Conservation (phyloP, 768 basidiomycete species). For the Mycena floridula region DNA sequence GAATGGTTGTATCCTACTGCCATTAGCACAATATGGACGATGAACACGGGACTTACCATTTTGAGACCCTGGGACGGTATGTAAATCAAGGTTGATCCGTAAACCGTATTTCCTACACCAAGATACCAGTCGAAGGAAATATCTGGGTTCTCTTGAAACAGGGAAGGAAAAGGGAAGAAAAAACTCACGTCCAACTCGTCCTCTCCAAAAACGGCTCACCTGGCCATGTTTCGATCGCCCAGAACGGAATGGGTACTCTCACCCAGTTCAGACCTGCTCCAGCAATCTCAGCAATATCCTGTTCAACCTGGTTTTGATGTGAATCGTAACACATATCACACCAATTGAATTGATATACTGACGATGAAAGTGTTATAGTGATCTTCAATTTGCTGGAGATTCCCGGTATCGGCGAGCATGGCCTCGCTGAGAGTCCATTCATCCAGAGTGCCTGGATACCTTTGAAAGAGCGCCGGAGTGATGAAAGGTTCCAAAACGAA, state of each 20-base stretch:
- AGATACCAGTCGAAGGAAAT: constrained; percentile 63
- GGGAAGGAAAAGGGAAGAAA: too few species aligned
- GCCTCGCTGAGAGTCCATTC: constrained; percentile 64
- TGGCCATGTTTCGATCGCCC: constrained; percentile 74
- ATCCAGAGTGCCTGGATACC: constrained; percentile 50
- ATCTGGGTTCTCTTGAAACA: too few species aligned
- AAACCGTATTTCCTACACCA: constrained; percentile 91
- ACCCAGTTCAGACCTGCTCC: constrained; percentile 82
- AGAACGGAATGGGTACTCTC: constrained; percentile 74
- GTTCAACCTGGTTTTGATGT: constrained; percentile 52
- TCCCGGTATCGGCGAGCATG: constrained; percentile 58
- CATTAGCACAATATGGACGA: background rate
- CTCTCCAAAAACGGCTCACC: constrained; percentile 72
- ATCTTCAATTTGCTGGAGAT: constrained; percentile 52
- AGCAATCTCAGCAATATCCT: constrained; percentile 84
- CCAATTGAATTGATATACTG: constrained; percentile 27
- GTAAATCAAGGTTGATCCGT: constrained; percentile 73
- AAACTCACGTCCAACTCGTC: constrained; percentile 74
- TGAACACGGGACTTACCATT: constrained; percentile 54
- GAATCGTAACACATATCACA: too few species aligned
- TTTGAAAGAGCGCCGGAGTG: constrained; percentile 54
- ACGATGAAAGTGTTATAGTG: constrained; percentile 84
- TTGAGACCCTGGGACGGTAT: constrained; percentile 74
- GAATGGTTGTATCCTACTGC: constrained; percentile 49
- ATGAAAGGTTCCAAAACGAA: constrained; percentile 79